These are phyloP conservation scores for Epichloe typhina DNA, from an alignment of 2,329 filamentous ascomycete species.

Conservation along the genomic window DNA sequence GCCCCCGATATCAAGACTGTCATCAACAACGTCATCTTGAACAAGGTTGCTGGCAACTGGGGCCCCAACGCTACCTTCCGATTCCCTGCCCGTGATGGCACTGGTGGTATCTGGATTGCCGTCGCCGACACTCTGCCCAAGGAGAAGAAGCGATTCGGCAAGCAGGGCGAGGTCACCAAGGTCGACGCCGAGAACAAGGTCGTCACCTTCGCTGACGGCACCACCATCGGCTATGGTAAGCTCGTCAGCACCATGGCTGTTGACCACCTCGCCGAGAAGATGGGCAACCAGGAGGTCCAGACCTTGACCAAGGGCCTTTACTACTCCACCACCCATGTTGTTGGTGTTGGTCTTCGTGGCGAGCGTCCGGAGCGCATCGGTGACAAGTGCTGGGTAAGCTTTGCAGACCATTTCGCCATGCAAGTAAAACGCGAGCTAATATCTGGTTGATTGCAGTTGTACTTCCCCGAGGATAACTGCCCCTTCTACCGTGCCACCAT, in stretches of 20 bases:
- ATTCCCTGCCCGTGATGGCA: constrained; percentile 90
- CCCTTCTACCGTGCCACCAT: constrained; percentile 99
- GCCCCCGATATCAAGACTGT: constrained; percentile 90
- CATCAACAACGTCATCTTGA: constrained; percentile 85
- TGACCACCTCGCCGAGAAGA: constrained; percentile 73
- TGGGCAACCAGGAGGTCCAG: constrained; percentile 77
- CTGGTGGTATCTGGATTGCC: constrained; percentile 97
- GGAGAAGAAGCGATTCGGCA: constrained; percentile 83
- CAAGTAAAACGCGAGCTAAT: not conserved
- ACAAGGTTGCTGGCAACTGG: constrained; percentile 96
- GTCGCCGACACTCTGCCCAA: constrained; percentile 86
- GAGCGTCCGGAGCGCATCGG: constrained; percentile 87
- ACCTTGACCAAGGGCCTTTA: constrained; percentile 78
- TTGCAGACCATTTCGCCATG: not conserved
- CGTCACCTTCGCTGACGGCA: constrained; percentile 72
- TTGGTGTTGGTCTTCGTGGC: constrained; percentile 90
- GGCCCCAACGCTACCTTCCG: constrained; percentile 97
- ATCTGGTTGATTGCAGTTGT: constrained; percentile 41
- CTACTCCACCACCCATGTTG: constrained; percentile 95
- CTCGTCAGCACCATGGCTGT: constrained; percentile 94
- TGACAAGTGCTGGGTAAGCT: constrained; percentile 90
- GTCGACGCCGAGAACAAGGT: constrained; percentile 77
- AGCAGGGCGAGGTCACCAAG: constrained; percentile 70
- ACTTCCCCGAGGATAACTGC: constrained; percentile 98
- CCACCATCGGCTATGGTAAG: constrained; percentile 80